Evolutionary conservation across 2,329 filamentous ascomycete species (phyloP).

Genomic region (Didymella exigua): DNA sequence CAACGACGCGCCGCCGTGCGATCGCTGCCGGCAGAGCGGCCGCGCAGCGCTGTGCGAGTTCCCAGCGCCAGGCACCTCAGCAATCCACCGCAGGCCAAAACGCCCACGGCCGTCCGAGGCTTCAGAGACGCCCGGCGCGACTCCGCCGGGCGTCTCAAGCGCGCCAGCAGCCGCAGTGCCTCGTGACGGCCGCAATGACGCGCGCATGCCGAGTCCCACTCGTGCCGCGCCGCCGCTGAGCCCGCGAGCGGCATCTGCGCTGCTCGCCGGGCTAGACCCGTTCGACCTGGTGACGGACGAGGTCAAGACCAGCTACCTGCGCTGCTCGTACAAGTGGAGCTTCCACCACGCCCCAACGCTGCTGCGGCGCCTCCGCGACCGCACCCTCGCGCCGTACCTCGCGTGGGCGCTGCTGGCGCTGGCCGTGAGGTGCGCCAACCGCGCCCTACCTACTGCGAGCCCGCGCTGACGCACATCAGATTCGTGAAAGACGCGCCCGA

Average conservation of each 20-base stretch:
- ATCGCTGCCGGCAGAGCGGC: constrained; percentile 45
- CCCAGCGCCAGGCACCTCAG: constrained; percentile 46
- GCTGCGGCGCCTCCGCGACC: constrained; percentile 46
- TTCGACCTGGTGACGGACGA: constrained; percentile 50
- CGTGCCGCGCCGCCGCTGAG: constrained; percentile 26
- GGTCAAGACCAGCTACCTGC: constrained; percentile 50
- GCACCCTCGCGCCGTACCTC: constrained; percentile 47
- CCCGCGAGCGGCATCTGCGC: constrained; percentile 34
- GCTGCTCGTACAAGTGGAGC: constrained; percentile 52
- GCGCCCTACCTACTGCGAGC: too few species aligned
- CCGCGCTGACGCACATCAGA: constrained; percentile 21
- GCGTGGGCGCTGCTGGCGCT: constrained; percentile 52
- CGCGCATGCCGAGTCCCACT: constrained; percentile 34
- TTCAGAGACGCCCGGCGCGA: constrained; percentile 26
- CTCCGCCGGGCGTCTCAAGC: constrained; percentile 16
- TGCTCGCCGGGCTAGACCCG: constrained; percentile 44
- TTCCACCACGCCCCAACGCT: constrained; percentile 51
- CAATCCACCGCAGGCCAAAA: constrained; percentile 47
- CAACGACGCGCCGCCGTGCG: constrained; percentile 47
- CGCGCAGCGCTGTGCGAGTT: constrained; percentile 44
- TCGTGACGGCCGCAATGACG: constrained; percentile 28
- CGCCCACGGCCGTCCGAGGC: constrained; percentile 40
- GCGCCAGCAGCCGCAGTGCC: constrained; percentile 18
- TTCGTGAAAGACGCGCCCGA: constrained; percentile 47
- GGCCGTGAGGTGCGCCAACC: constrained; percentile 42